A percentile compares a stretch with the other conserved stretches of the same genome.
phyloP scores from a whole-genome alignment of 768 basidiomycete species.

The Boletus coccyginus region DNA sequence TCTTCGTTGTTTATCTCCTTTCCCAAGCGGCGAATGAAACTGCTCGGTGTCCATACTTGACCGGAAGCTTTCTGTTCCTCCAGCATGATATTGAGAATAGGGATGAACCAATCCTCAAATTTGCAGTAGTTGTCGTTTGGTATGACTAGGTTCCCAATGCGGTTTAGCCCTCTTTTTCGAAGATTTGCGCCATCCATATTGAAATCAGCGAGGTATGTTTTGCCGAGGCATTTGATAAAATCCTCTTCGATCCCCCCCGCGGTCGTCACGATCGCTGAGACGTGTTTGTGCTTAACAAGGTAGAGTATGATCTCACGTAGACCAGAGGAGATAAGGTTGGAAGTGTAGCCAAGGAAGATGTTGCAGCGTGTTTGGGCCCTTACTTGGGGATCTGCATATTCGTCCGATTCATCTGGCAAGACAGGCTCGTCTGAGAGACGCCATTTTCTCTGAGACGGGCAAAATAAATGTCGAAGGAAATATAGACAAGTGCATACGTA shows the following conservation, averaged over 20 bases:
- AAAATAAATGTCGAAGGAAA: neutral
- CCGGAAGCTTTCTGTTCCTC: slow-evolving; percentile 76
- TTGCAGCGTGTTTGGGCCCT: slow-evolving; percentile 75
- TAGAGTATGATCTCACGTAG: slow-evolving; percentile 89
- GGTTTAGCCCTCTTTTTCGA: slow-evolving; percentile 88
- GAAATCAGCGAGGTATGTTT: slow-evolving; percentile 93
- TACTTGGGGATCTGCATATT: slow-evolving; percentile 54
- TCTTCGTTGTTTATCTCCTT: slow-evolving; percentile 97
- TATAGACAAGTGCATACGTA: slow-evolving; percentile 27
- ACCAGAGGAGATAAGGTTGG: slow-evolving; percentile 97
- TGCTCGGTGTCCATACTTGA: slow-evolving; percentile 87
- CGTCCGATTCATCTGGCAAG: slow-evolving; percentile 65
- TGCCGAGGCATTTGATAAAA: slow-evolving; percentile 98
- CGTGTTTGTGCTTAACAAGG: slow-evolving; percentile 90
- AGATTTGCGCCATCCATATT: slow-evolving; percentile 87
- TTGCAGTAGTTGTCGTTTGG: slow-evolving; percentile 99
- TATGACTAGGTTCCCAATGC: slow-evolving; percentile 93
- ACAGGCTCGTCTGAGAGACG: slow-evolving; percentile 84
- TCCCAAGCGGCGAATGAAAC: slow-evolving; percentile 88
- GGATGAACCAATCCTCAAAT: slow-evolving; percentile 99
- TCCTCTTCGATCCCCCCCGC: slow-evolving; percentile 99
- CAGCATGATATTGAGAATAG: slow-evolving; percentile 88
- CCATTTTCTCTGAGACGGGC: slow-evolving; percentile 67
- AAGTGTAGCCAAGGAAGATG: slow-evolving; percentile 96
- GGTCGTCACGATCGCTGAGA: slow-evolving; percentile 90